Conservation (phyloP, 495 filamentous ascomycete genomes). For the Tuber aestivum region DNA sequence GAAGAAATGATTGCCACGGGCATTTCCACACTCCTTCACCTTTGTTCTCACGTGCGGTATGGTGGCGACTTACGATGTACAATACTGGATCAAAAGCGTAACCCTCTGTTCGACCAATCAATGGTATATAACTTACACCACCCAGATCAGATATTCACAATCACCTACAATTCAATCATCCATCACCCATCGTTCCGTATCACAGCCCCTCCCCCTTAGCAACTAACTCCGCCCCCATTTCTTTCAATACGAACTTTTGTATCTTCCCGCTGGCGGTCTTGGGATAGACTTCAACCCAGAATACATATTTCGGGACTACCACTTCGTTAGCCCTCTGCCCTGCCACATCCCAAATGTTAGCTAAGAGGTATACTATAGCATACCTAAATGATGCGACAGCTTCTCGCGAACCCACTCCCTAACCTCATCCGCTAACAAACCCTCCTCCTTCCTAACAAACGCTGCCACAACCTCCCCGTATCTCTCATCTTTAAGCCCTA, state of each 20-base stretch:
- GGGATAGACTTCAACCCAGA: conserved; percentile 73
- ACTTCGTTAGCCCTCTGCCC: conserved; percentile 9
- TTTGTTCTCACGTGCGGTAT: neutral
- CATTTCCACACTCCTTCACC: neutral
- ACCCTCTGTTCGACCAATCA: neutral
- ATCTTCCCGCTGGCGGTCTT: conserved; percentile 98
- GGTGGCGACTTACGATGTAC: neutral
- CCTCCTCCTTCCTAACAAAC: conserved; percentile 53
- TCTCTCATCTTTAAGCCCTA: conserved; percentile 73
- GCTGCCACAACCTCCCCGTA: conserved; percentile 85
- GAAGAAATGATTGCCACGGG: neutral
- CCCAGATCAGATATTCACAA: neutral
- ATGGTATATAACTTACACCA: neutral
- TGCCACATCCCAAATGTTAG: neutral
- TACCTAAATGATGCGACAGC: conserved; percentile 69
- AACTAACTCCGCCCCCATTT: conserved; percentile 48
- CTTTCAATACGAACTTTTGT: conserved; percentile 84
- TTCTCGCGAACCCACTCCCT: conserved; percentile 64
- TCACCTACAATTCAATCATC: neutral
- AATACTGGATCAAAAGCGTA: neutral
- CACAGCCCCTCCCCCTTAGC: neutral
- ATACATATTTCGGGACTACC: conserved; percentile 78
- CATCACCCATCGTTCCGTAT: neutral
- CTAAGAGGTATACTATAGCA: conserved; percentile 34
- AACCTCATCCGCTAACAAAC: conserved; percentile 52